phyloP scores from a whole-genome alignment of 2,329 filamentous ascomycete species.

The Trichoderma sp. region DNA sequence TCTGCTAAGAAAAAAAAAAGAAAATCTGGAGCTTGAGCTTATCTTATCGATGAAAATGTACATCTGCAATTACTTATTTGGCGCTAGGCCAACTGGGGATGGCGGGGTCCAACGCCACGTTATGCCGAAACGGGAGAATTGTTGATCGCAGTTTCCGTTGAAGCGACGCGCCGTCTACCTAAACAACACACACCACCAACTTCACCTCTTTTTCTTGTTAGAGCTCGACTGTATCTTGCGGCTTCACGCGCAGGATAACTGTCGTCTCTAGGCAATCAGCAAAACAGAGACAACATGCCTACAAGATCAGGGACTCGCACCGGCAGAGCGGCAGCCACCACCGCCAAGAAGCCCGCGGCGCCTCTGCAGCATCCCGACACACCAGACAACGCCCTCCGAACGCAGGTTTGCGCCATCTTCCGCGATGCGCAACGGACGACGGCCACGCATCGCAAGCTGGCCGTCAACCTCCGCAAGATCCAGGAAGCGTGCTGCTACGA shows the following conservation, averaged over 20 bases:
- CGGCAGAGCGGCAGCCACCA: conserved; percentile 48
- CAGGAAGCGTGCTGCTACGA: conserved; percentile 82
- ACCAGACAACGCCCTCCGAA: conserved; percentile 69
- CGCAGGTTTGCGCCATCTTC: conserved; percentile 72
- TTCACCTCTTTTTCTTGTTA: not conserved
- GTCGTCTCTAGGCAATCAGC: not conserved
- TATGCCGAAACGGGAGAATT: conserved; percentile 30
- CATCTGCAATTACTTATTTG: not conserved
- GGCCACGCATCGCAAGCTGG: conserved; percentile 85
- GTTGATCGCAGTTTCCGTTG: conserved; percentile 18
- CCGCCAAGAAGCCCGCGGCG: conserved; percentile 48
- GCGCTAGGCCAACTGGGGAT: conserved; percentile 16
- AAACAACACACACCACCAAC: conserved; percentile 28
- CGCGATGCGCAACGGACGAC: conserved; percentile 85
- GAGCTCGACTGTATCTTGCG: conserved; percentile 1
- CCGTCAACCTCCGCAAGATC: conserved; percentile 83
- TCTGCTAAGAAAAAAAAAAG: conserved; percentile 18
- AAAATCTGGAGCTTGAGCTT: conserved; percentile 24
- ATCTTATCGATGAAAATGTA: conserved; percentile 20
- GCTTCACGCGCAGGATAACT: not conserved
- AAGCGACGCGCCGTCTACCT: conserved; percentile 24
- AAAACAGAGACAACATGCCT: conserved; percentile 47
- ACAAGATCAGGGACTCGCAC: conserved; percentile 52
- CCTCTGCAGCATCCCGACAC: conserved; percentile 78
- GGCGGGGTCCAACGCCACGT: conserved; percentile 24